phyloP scores from a whole-genome alignment of 2,329 filamentous ascomycete species.

The Tolypocladium pustulatum region DNA sequence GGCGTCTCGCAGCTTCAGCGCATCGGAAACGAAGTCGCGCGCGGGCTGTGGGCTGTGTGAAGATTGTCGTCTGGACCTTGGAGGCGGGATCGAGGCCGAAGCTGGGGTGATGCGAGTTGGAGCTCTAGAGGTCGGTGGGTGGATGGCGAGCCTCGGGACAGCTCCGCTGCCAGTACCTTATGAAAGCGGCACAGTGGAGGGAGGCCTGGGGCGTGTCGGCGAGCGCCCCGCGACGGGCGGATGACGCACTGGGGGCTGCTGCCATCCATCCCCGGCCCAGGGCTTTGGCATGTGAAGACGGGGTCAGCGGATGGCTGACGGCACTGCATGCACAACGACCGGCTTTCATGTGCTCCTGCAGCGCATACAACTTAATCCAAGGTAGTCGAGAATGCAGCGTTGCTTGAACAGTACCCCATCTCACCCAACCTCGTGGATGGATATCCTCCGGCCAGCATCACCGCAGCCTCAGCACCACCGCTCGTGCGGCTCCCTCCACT shows the following conservation, averaged over 20 bases:
- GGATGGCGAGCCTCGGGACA: neutral
- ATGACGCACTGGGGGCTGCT: neutral
- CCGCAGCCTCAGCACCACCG: constrained; percentile 51
- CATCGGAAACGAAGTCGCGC: neutral
- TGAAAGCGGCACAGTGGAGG: neutral
- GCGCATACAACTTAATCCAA: neutral
- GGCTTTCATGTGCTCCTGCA: neutral
- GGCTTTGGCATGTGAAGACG: constrained; percentile 1
- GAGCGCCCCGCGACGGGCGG: neutral
- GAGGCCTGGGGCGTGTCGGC: neutral
- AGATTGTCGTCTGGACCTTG: neutral
- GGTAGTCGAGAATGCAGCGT: too few relatives aligned
- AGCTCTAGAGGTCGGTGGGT: neutral
- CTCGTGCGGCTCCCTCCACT: constrained; percentile 70
- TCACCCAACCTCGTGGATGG: neutral
- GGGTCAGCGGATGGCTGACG: too few relatives aligned
- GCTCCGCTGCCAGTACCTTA: neutral
- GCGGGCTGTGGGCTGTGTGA: neutral
- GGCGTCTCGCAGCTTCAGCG: neutral
- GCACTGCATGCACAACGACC: too few relatives aligned
- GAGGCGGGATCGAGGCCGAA: neutral
- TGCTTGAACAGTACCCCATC: too few relatives aligned
- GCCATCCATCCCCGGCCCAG: neutral
- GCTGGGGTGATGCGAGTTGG: neutral
- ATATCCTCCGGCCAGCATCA: too few relatives aligned